These are phyloP conservation scores for Albifimbria verrucaria DNA, from an alignment of 2,329 filamentous ascomycete genomes.

Conservation along the genomic window DNA sequence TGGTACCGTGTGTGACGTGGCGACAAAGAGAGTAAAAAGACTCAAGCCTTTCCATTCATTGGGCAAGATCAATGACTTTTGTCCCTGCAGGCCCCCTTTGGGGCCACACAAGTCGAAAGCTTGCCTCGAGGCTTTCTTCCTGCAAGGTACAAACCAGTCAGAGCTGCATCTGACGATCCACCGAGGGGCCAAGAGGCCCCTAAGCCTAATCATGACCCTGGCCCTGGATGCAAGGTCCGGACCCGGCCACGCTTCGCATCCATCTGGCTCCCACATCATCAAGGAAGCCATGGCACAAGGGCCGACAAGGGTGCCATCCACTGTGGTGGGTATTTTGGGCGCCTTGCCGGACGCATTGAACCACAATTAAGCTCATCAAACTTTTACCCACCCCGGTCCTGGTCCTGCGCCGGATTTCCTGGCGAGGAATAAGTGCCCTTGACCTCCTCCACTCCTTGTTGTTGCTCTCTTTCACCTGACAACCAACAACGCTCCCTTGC, in stretches of 20 bases:
- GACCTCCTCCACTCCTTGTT: neutral
- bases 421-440: neutral
- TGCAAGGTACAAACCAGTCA: slow-evolving; percentile 16
- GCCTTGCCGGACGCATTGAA: neutral
- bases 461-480: neutral
- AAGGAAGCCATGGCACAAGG: neutral
- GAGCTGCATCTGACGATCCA: slow-evolving; percentile 8
- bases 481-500: neutral
- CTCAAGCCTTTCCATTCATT: no score
- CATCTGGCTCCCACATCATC: neutral
- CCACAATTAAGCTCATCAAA: neutral
- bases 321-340: neutral
- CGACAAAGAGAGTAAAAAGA: no score
- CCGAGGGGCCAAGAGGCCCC: neutral
- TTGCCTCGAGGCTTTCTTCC: no score
- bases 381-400: neutral
- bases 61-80: no score
- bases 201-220: slow-evolving; percentile 16
- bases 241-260: neutral
- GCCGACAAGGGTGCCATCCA: neutral
- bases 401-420: neutral
- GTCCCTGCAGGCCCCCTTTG: no score
- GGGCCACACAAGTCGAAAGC: no score
- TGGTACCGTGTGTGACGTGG: no score
- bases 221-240: slow-evolving; percentile 11